Evolutionary conservation across 164 flowering plant species (phyloP), one percentile per base, ranked within the genome.

Genomic region (Vitis rupestris): DNA sequence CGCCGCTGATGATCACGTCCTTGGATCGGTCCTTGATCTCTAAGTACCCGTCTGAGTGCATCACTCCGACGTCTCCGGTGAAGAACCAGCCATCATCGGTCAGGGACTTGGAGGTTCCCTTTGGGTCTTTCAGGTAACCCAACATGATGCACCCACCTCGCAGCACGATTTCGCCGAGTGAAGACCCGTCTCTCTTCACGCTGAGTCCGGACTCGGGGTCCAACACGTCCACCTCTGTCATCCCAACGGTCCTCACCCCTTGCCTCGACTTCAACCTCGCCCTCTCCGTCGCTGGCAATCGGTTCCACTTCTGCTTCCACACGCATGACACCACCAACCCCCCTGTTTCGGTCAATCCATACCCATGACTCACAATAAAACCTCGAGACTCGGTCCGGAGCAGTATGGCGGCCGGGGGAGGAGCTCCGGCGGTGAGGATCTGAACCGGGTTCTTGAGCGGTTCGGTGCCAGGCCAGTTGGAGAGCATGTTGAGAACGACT

Each of bases 261-360:
- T 81, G 83, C 4, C 83, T 50, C 0, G 83, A 69, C 61, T 75
- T 81, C 50, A 81, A 67, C 62, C 75, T 16, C 13, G 83, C 81
- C 31, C 75, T 50, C 57, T 75, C 79, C 12, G 31, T 3, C 11
- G 74, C 76, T 6, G 81, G 79, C 48, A 81, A 50, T 23, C 15
- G 23, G 29, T 77, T 53, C 83, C 83, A 78, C 17, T 72, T 14
- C 6, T 19, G 48, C 67, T 81, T 78, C 81, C 83, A 81, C 1
- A 67, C 65, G 54, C 83, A 81, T 4, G 71, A 74, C 37, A 81
- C 70, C 16, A 66, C 69, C 11, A 63, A n/a, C 57, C 81, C 83
- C 1, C 59, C 79, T 6, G 71, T 68, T 64, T 80, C 83, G 3
- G 82, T 76, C 65, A 76, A 37, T 23, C 80, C 80, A 66, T 76